Base-by-base conservation (phyloP, 768 basidiomycete genomes). In the Mrakia hoshinonis region DNA sequence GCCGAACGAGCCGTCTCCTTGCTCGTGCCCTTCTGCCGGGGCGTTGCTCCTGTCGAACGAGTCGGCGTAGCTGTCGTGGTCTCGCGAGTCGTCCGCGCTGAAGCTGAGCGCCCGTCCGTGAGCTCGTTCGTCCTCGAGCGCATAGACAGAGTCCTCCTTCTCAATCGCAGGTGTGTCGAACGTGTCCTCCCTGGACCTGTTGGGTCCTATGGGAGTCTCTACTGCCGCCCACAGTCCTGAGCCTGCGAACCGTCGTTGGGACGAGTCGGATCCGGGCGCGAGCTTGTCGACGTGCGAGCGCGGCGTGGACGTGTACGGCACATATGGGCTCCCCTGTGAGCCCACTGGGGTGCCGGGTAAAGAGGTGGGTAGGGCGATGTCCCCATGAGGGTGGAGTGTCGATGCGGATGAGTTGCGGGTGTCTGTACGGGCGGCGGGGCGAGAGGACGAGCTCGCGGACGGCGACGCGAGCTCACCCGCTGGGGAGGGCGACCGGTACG, bases 281-380 rank as follows among this genome's bases (percentile, higher is more conserved):
- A 39, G 39, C 34, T 26, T 24, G 43, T 46, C 52, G 22, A 31
- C 39, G 38, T 54, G 55, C 20, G 67, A 39, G 24, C 43, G 67
- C 13, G 67, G 67, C 7, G 67, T 68, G 39, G 67, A 68, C 15
- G 67, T 46, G 10, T 55, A 43, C 0, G 67, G 67, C 7, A 54
- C 55, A 26, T 38, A 29, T 55, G 55, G 51, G 67, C 55, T 24
- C 9, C 54, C 52, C 46, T 58, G 54, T 13, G 58, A 61, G 4
- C 31, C 31, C 6, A 31, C 58, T 1, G 58, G 34, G 20, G 58
- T 61, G 31, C 31, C 58, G 1, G 58, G 58, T 29, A 61, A 38
- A 36, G 34, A 22, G 20, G 58, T 38, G 18, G 34, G 5, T 13
- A 22, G 31, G n/a, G 3, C 15, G 1, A 36, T 36, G 31, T 15